Base-by-base conservation (phyloP, 139 green algal species). In the Picochlorum sp. region DNA sequence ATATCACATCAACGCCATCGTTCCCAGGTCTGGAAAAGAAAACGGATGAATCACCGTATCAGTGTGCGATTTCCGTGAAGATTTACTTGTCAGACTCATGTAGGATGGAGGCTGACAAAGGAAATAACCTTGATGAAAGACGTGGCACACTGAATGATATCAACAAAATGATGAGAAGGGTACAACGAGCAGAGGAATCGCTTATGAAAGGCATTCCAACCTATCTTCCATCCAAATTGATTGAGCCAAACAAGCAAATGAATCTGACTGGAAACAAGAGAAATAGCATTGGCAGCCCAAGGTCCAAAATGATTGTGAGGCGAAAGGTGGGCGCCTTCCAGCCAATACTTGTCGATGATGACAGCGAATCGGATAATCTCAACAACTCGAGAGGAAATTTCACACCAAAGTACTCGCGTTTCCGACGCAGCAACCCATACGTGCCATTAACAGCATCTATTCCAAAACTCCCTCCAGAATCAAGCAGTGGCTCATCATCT, bases 141-240 rank as follows among this genome's bases (percentile, higher is more conserved):
- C 0, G 34, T 41, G 34, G 9, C 34, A 54, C 16, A 5, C 26
- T 60, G 15, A 18, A 20, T 2, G 49, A 50, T 0, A 49, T 77
- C 41, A 65, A 69, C n/a, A 24, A 26, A 10, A 77, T 77, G 71
- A 20, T 41, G 9, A 58, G 58, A 18, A 58, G 71, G 2, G 58
- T 73, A 49, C 47, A 38, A 15, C 23, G 60, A 26, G 71, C 71
- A 49, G 45, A 77, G 56, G 61, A 77, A 51, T 47, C 57, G 1
- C 64, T 73, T 3, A 24, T 77, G 13, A 77, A 77, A 34, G 71
- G 71, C 2, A 65, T 77, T 49, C 71, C 71, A n/a, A 73, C 71
- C 2, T 30, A 51, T 8, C 28, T 77, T 46, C 71, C 69, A 37
- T 9, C 16, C 0, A 21, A 21, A 21, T 20, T 26, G 16, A 26